A percentile compares a stretch with the other conserved stretches of the same genome.
These are phyloP conservation scores for Stentor coeruleus DNA, from an alignment of 73 alveolate species.

Conservation along the genomic window DNA sequence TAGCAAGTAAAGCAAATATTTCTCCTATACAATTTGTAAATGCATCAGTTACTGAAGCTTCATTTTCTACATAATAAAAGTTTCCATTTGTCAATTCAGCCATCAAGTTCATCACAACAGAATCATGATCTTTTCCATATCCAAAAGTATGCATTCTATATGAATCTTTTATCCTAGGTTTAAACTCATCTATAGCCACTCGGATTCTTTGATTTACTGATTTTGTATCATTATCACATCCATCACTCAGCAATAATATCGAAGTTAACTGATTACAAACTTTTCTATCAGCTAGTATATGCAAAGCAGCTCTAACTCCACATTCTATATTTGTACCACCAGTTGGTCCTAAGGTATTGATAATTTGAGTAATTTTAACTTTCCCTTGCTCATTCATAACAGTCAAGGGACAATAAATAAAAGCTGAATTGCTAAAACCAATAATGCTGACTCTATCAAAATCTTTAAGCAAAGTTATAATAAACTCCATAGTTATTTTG, in stretches of 20 bases:
- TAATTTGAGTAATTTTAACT: conserved; percentile 30
- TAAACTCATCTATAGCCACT: conserved; percentile 33
- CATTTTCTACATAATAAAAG: conserved; percentile 50
- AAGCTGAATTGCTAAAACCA: conserved; percentile 49
- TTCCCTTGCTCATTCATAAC: conserved; percentile 44
- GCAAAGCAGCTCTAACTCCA: conserved; percentile 52
- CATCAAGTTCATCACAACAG: conserved; percentile 62
- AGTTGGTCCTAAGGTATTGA: conserved; percentile 37
- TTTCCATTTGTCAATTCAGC: conserved; percentile 60
- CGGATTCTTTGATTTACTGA: conserved; percentile 38
- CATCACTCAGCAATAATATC: conserved; percentile 69
- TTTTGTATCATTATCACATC: conserved; percentile 54
- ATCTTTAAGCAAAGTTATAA: conserved; percentile 46
- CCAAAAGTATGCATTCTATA: conserved; percentile 73
- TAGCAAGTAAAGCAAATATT: conserved; percentile 34
- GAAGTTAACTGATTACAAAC: conserved; percentile 51
- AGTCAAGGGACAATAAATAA: conserved; percentile 37
- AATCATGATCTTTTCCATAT: conserved; percentile 76
- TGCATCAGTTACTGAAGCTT: conserved; percentile 25
- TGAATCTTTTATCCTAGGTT: conserved; percentile 33
- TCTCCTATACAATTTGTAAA: conserved; percentile 41
- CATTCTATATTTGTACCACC: conserved; percentile 60
- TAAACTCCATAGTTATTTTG: conserved; percentile 33
- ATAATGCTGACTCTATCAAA: conserved; percentile 58
- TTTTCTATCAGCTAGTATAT: conserved; percentile 52